phyloP scores from a whole-genome alignment of 352 stramenopile genomes.

The Nothophytophthora sp. region DNA sequence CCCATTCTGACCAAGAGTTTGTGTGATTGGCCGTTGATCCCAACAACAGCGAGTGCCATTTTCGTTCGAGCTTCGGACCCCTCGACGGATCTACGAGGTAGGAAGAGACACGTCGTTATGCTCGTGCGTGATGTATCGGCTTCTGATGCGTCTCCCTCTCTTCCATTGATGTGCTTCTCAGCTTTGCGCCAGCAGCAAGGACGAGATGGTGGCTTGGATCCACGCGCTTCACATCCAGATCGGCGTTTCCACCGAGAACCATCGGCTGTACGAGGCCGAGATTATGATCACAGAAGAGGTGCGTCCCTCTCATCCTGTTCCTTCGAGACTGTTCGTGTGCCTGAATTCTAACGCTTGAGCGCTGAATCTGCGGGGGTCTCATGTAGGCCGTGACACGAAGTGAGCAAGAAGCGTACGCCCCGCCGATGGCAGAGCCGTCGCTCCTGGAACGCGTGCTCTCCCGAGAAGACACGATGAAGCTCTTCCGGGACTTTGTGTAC shows the following conservation, averaged over 20 bases:
- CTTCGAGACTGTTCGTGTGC: background rate
- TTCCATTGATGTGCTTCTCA: conserved; percentile 18
- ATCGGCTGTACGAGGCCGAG: conserved; percentile 77
- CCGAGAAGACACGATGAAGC: conserved; percentile 75
- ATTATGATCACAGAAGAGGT: conserved; percentile 88
- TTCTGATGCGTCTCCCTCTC: background rate
- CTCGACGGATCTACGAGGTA: conserved; percentile 72
- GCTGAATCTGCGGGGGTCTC: background rate
- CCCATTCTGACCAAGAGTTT: background rate
- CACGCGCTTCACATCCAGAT: conserved; percentile 83
- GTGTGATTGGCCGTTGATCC: too few relatives aligned
- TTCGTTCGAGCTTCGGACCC: conserved; percentile 81
- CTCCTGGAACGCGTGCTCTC: conserved; percentile 69
- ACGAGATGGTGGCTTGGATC: conserved; percentile 84
- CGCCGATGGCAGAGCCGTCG: conserved; percentile 49
- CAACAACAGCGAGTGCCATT: conserved; percentile 54
- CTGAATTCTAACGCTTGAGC: too few relatives aligned
- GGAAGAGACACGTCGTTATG: background rate
- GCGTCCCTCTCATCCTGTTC: conserved; percentile 10
- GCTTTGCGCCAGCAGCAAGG: conserved; percentile 77
- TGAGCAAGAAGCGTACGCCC: conserved; percentile 51
- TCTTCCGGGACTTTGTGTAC: conserved; percentile 81
- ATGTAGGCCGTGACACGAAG: conserved; percentile 60
- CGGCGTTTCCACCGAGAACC: conserved; percentile 76
- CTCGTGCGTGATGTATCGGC: background rate